Conservation (phyloP, 2,329 filamentous ascomycete genomes). For the Xylariales sp. region DNA sequence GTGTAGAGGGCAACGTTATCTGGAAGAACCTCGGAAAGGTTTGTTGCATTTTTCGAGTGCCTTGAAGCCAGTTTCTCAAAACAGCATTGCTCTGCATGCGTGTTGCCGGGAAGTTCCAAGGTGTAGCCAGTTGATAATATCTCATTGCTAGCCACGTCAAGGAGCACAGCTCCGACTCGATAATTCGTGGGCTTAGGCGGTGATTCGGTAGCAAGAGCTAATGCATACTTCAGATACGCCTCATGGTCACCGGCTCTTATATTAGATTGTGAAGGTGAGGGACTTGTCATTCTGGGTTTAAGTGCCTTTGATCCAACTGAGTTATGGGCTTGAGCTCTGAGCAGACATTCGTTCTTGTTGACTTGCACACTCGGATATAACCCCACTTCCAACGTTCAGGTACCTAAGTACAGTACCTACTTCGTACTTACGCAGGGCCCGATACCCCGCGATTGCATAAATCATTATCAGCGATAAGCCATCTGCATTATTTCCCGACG, state of each 20-base stretch:
- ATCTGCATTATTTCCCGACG: background rate
- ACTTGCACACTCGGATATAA: too few relatives aligned
- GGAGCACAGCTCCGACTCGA: constrained; percentile 86
- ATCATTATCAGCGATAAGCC: background rate
- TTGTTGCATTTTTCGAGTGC: constrained; percentile 46
- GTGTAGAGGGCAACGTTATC: constrained; percentile 70
- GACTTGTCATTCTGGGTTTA: constrained; percentile 14
- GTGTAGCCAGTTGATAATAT: constrained; percentile 84
- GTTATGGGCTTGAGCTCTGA: too few relatives aligned
- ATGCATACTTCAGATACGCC: constrained; percentile 61
- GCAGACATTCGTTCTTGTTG: too few relatives aligned
- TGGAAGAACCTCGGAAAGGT: constrained; percentile 47
- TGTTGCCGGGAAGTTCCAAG: constrained; percentile 85
- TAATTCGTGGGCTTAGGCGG: constrained; percentile 88
- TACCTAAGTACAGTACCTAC: too few relatives aligned
- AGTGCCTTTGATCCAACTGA: too few relatives aligned
- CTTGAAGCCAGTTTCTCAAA: constrained; percentile 64
- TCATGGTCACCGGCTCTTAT: constrained; percentile 38
- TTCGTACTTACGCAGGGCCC: too few relatives aligned
- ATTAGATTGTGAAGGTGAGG: background rate
- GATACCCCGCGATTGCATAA: constrained; percentile 11
- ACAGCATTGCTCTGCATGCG: constrained; percentile 92
- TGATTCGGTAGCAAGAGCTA: constrained; percentile 72
- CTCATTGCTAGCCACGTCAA: constrained; percentile 50
- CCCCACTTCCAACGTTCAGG: too few relatives aligned